phyloP scores from a whole-genome alignment of 2,329 filamentous ascomycete species.

The Hortaea sp. region DNA sequence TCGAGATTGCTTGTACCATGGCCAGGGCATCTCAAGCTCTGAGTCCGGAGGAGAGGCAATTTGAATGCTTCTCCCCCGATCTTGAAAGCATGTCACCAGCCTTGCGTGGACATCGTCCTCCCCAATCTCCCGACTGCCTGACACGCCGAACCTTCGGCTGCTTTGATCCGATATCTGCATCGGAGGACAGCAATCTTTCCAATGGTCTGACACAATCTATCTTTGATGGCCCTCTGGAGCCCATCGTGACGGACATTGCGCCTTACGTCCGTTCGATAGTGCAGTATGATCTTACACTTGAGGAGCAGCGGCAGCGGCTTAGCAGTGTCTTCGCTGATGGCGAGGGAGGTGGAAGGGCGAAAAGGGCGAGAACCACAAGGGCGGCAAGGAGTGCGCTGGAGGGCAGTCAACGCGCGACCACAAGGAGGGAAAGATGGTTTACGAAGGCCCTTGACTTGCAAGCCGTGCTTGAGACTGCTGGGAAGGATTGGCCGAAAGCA shows the following conservation, averaged over 20 bases:
- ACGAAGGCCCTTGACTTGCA: slow-evolving; percentile 48
- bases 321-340: slow-evolving; percentile 54
- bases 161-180: slow-evolving; percentile 43
- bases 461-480: slow-evolving; percentile 54
- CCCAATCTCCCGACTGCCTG: slow-evolving; percentile 11
- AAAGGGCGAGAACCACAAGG: slow-evolving; percentile 60
- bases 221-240: slow-evolving; percentile 60
- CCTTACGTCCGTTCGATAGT: slow-evolving; percentile 86
- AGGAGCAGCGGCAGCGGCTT: slow-evolving; percentile 54
- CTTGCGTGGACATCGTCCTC: not conserved
- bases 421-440: slow-evolving; percentile 65
- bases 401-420: slow-evolving; percentile 51
- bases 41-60: not conserved
- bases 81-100: not conserved
- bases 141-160: slow-evolving; percentile 34
- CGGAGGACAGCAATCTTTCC: slow-evolving; percentile 22
- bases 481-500: slow-evolving; percentile 26
- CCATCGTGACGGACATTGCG: slow-evolving; percentile 67
- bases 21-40: not conserved
- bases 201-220: slow-evolving; percentile 55
- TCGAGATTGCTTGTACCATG: slow-evolving; percentile 9
- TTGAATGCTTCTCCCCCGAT: not conserved
- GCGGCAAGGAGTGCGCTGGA: slow-evolving; percentile 68
- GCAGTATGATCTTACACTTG: slow-evolving; percentile 60
- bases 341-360: slow-evolving; percentile 33